Percentiles rank a stretch among this genome's conserved stretches.
These are phyloP conservation scores for Gossypium trilobum DNA, from an alignment of 441 rosid genomes.

Conservation along the genomic window DNA sequence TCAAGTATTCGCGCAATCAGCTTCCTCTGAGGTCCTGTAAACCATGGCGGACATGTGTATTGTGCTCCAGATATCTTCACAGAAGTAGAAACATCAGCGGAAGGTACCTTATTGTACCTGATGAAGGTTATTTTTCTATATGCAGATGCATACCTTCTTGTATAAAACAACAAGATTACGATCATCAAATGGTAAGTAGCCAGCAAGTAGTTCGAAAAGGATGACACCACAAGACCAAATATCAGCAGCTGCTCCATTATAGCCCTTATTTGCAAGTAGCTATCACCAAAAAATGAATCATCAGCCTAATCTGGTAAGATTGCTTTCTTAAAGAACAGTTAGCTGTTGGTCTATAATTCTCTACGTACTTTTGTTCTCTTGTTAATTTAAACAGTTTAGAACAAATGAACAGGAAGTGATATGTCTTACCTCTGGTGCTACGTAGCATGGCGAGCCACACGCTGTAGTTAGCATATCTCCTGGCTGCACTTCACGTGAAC, in stretches of 20 bases:
- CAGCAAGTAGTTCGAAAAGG: conserved; percentile 70
- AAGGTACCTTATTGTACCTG: not conserved
- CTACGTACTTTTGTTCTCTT: not conserved
- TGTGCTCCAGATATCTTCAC: conserved; percentile 60
- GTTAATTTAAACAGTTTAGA: not conserved
- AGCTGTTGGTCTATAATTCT: not conserved
- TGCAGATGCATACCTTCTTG: conserved; percentile 42
- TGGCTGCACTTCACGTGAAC: conserved; percentile 36
- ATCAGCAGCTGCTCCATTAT: conserved; percentile 84
- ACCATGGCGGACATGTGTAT: conserved; percentile 53
- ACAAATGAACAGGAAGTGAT: not conserved
- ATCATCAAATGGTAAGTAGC: conserved; percentile 65
- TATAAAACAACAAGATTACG: conserved; percentile 53
- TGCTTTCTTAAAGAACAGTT: not conserved
- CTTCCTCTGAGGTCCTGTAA: conserved; percentile 50
- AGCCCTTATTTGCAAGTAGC: conserved; percentile 67
- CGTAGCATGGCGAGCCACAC: conserved; percentile 86
- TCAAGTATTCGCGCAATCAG: conserved; percentile 67
- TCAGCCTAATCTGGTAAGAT: conserved; percentile 7
- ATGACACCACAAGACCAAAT: conserved; percentile 86
- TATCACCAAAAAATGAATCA: conserved; percentile 25
- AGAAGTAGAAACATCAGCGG: not conserved
- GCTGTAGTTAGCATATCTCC: conserved; percentile 72
- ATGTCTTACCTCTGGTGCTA: conserved; percentile 74
- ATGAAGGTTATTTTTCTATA: not conserved